Percentiles rank a stretch among this genome's conserved stretches.
Conservation (phyloP, 2,329 filamentous ascomycete species). For the Triangularia setosa region DNA sequence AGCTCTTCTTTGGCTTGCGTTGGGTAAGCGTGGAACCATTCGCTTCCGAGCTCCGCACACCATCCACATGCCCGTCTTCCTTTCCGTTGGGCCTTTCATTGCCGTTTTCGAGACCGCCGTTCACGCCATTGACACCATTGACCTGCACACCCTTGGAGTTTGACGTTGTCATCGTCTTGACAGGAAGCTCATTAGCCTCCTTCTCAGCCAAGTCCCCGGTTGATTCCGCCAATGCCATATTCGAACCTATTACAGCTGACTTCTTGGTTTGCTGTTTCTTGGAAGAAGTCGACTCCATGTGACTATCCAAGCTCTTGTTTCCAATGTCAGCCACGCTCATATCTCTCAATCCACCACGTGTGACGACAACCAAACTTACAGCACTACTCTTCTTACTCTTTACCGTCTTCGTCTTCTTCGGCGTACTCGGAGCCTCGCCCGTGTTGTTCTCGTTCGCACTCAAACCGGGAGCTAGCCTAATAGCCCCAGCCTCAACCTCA, state of each 20-base stretch:
- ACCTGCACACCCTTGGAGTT: neutral
- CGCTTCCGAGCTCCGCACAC: neutral
- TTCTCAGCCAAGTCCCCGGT: conserved; percentile 19
- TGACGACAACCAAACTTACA: conserved; percentile 2
- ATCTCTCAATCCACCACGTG: neutral
- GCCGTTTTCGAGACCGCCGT: neutral
- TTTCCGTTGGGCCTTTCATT: neutral
- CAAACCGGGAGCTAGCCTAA: neutral
- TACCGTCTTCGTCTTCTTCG: neutral
- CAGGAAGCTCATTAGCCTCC: conserved; percentile 14
- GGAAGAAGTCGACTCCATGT: neutral
- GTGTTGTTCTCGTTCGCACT: neutral
- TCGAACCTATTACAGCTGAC: neutral
- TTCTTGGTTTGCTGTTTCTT: neutral
- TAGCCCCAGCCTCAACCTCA: neutral
- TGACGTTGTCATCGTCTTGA: neutral
- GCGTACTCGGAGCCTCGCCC: neutral
- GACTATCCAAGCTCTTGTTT: conserved; percentile 1
- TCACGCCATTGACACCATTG: neutral
- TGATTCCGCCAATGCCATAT: conserved; percentile 13
- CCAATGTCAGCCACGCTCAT: neutral
- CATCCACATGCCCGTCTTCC: neutral
- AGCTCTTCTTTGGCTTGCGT: conserved; percentile 1
- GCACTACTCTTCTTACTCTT: conserved; percentile 2
- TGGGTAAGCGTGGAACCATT: neutral